Percentiles rank a stretch among this genome's conserved stretches.
Evolutionary conservation across 495 filamentous ascomycete genomes (phyloP).

Genomic region (Clavariopsis aquatica): DNA sequence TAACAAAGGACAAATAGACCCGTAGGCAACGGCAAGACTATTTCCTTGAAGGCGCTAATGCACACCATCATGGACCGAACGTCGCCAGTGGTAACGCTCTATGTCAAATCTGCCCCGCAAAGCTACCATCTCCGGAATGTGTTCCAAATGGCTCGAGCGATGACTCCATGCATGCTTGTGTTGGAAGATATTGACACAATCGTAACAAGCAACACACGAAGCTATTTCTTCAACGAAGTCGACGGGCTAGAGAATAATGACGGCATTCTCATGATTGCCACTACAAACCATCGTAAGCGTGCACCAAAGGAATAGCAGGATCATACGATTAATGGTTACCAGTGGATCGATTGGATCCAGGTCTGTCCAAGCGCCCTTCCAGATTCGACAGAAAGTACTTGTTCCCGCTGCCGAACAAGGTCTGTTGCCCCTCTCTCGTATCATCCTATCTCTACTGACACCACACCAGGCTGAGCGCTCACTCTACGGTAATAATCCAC

Average conservation of each 20-base stretch:
- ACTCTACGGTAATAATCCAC: slow-evolving; percentile 46
- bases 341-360: slow-evolving; percentile 52
- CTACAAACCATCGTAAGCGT: slow-evolving; percentile 58
- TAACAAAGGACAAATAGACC: not conserved
- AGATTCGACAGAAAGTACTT: slow-evolving; percentile 67
- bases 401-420: slow-evolving; percentile 56
- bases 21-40: slow-evolving; percentile 44
- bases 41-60: slow-evolving; percentile 41
- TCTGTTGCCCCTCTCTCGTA: not conserved
- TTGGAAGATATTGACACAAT: slow-evolving; percentile 71
- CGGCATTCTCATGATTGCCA: slow-evolving; percentile 64
- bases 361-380: slow-evolving; percentile 64
- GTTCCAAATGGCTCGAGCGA: slow-evolving; percentile 41
- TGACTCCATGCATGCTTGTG: slow-evolving; percentile 54
- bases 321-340: not conserved
- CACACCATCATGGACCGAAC: slow-evolving; percentile 32
- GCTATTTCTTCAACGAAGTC: slow-evolving; percentile 71
- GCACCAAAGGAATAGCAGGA: not conserved
- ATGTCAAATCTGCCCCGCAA: slow-evolving; percentile 39
- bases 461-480: slow-evolving; percentile 50
- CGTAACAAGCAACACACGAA: slow-evolving; percentile 54
- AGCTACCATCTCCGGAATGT: slow-evolving; percentile 38
- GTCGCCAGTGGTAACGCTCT: slow-evolving; percentile 35
- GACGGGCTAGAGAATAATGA: slow-evolving; percentile 69
- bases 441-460: not conserved